Base-by-base conservation (phyloP, 2,329 filamentous ascomycete species). In the Pyrenophora teres region DNA sequence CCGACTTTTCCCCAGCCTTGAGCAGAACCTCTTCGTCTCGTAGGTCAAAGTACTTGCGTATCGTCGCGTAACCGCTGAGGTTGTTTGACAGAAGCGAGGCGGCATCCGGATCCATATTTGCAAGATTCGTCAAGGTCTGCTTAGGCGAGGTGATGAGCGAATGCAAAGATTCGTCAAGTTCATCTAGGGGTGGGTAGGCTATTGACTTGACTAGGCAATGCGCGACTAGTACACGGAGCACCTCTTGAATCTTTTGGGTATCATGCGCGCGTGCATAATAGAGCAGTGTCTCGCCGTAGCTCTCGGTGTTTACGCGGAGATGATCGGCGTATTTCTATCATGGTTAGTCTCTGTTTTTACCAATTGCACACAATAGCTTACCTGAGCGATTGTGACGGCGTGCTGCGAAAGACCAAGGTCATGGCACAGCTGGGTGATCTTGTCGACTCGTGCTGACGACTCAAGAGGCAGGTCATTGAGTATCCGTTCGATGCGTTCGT, bases 181-280 rank as follows among this genome's bases (percentile, higher is more conserved):
- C 85, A 27, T 79, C 76, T 32, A 83, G 78, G 0, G 88, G 78
- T 1, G 93, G 93, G 65, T 89, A 96, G 0, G 87, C 87, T 0
- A 85, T 86, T 1, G 92, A 96, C 63, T 96, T 89, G 37, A 96
- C 83, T 13, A 97, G 81, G 39, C 89, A 96, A 71, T 92, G 89
- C 2, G 91, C 91, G 62, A 92, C 93, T 45, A 97, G 84, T 3
- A 94, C 83, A 68, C 95, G 90, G 37, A 96, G 82, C 16, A 96
- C 89, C 57, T 92, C 87, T 65, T 90, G 90, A 45, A 97, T 87
- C 73, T 93, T 95, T 57, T 83, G 80, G 1, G 85, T 78, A 21
- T 87, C 85, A 67, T 95, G 92, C 3, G 92, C 89, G 10, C 95
- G 84, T 19, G 93, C 89, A 71, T 94, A 97, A 78, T 95, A 97